Percentiles rank a stretch among this genome's conserved stretches.
Evolutionary conservation across 2,329 filamentous ascomycete genomes (phyloP).

Genomic region (Cladorrhinum sp.): DNA sequence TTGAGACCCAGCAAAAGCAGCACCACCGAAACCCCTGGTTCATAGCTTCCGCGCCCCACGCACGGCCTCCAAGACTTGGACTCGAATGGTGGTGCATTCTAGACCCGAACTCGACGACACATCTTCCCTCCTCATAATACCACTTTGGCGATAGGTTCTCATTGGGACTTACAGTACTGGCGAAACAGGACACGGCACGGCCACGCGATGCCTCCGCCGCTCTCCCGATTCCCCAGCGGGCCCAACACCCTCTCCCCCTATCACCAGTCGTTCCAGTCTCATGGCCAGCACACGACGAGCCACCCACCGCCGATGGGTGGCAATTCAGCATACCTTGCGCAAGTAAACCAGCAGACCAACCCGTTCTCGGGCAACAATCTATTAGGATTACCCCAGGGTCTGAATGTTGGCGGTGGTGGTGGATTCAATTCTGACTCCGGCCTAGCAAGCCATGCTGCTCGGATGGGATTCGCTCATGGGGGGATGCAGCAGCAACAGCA

Average conservation of each 20-base stretch:
- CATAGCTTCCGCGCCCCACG: background rate
- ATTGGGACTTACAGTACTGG: conserved; percentile 9
- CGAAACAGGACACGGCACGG: conserved; percentile 19
- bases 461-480: conserved; percentile 81
- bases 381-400: conserved; percentile 57
- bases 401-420: conserved; percentile 43
- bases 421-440: conserved; percentile 60
- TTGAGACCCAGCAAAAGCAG: background rate
- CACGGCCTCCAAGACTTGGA: background rate
- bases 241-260: conserved; percentile 45
- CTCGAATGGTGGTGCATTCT: conserved; percentile 23
- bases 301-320: conserved; percentile 56
- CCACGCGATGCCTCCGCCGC: conserved; percentile 42
- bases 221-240: conserved; percentile 46
- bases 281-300: conserved; percentile 47
- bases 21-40: background rate
- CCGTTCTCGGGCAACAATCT: conserved; percentile 61
- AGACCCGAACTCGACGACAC: background rate
- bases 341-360: conserved; percentile 61
- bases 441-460: conserved; percentile 80
- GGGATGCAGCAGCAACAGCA: conserved; percentile 56
- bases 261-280: conserved; percentile 53
- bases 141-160: conserved; percentile 19
- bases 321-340: conserved; percentile 69
- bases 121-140: conserved; percentile 13